phyloP scores from a whole-genome alignment of 441 rosid genomes.

The Populus hybrid region DNA sequence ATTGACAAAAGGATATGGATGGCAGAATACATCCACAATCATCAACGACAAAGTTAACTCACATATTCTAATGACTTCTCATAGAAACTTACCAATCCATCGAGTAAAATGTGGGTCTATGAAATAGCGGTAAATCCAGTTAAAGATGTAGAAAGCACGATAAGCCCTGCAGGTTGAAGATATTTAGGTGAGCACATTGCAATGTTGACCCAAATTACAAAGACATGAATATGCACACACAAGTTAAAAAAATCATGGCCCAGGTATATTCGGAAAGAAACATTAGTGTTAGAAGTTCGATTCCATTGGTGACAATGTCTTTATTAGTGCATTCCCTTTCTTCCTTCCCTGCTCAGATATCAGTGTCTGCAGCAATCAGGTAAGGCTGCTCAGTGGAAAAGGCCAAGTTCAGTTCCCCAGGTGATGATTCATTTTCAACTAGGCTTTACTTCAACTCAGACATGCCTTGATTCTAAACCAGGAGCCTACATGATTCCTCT shows the following conservation, averaged over 20 bases:
- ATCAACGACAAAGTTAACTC: background rate
- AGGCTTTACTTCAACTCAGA: background rate
- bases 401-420: background rate
- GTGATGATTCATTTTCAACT: background rate
- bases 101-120: slow-evolving; percentile 62
- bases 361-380: background rate
- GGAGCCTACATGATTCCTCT: background rate
- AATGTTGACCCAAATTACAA: background rate
- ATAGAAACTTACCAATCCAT: slow-evolving; percentile 69
- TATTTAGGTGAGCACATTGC: slow-evolving; percentile 9
- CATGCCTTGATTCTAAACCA: background rate
- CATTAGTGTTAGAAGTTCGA: background rate
- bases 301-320: background rate
- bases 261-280: background rate
- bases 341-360: background rate
- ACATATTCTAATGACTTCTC: background rate
- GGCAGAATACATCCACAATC: slow-evolving; percentile 5
- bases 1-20: slow-evolving; percentile 5
- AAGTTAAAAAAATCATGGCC: background rate
- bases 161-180: slow-evolving; percentile 62
- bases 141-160: slow-evolving; percentile 82
- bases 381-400: background rate
- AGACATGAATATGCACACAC: background rate
- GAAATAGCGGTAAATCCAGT: slow-evolving; percentile 91
- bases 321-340: background rate